These are phyloP conservation scores for Wickerhamiella spandovensis DNA, from an alignment of 805 yeast genomes.

Conservation along the genomic window DNA sequence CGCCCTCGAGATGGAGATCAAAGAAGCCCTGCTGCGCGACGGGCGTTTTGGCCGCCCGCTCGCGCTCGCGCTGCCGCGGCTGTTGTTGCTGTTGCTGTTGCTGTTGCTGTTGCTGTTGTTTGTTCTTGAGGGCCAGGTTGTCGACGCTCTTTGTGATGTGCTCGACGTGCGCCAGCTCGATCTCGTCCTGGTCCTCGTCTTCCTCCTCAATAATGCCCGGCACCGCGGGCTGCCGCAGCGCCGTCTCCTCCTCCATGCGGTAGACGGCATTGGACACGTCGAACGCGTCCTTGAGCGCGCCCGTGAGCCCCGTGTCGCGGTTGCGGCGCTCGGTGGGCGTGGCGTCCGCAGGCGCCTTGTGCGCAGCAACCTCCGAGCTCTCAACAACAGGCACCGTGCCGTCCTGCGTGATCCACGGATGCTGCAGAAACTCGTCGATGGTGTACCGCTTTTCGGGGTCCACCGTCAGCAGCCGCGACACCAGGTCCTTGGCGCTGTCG, in stretches of 20 bases:
- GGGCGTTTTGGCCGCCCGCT: neutral
- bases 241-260: slow-evolving; percentile 56
- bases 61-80: slow-evolving; percentile 5
- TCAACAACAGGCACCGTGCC: slow-evolving; percentile 11
- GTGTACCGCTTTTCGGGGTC: slow-evolving; percentile 57
- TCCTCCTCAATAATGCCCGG: slow-evolving; percentile 23
- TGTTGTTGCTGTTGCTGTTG: slow-evolving; percentile 1
- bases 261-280: slow-evolving; percentile 79
- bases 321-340: slow-evolving; percentile 13
- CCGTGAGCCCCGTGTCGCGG: slow-evolving; percentile 50
- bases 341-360: slow-evolving; percentile 5
- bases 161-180: slow-evolving; percentile 9
- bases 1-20: slow-evolving; percentile 49
- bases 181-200: slow-evolving; percentile 24
- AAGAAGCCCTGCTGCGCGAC: slow-evolving; percentile 24
- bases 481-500: slow-evolving; percentile 54
- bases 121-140: slow-evolving; percentile 4
- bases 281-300: slow-evolving; percentile 72
- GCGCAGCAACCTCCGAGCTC: slow-evolving; percentile 11
- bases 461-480: slow-evolving; percentile 52
- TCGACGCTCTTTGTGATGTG: slow-evolving; percentile 12
- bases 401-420: slow-evolving; percentile 54
- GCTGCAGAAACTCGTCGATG: slow-evolving; percentile 55
- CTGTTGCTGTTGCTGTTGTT: slow-evolving; percentile 2
- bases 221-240: slow-evolving; percentile 20